Conservation (phyloP, 2,329 filamentous ascomycete genomes). For the Fusarium pseudoanthophilum region DNA sequence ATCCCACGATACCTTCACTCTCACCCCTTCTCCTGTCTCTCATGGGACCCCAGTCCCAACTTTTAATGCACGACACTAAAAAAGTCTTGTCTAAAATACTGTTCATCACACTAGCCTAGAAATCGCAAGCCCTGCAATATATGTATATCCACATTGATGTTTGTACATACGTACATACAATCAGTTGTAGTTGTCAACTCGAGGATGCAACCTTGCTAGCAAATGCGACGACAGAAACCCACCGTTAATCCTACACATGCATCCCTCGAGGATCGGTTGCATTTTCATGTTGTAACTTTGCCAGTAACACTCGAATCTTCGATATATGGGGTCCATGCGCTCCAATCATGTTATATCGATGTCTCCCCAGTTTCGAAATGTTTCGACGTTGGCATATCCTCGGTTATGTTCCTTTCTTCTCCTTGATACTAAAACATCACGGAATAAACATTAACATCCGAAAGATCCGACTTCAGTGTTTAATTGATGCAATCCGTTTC, state of each 20-base stretch:
- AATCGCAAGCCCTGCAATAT: neutral
- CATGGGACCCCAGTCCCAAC: neutral
- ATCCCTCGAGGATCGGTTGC: neutral
- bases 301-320: constrained; percentile 5
- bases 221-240: neutral
- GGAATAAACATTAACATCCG: neutral
- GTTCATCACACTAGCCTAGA: neutral
- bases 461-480: neutral
- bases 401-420: neutral
- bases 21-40: neutral
- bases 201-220: neutral
- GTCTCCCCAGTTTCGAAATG: neutral
- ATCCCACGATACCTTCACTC: neutral
- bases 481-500: neutral
- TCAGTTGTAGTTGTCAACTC: neutral
- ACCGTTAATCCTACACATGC: neutral
- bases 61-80: constrained; percentile 12
- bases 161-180: neutral
- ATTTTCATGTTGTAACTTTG: neutral
- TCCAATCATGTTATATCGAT: constrained; percentile 2
- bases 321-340: neutral
- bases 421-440: neutral
- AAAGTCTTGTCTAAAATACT: constrained; percentile 9
- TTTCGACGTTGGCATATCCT: neutral
- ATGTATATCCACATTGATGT: constrained; percentile 10